Evolutionary conservation across 2,329 filamentous ascomycete species (phyloP).

Genomic region (Apiospora pterosperma): DNA sequence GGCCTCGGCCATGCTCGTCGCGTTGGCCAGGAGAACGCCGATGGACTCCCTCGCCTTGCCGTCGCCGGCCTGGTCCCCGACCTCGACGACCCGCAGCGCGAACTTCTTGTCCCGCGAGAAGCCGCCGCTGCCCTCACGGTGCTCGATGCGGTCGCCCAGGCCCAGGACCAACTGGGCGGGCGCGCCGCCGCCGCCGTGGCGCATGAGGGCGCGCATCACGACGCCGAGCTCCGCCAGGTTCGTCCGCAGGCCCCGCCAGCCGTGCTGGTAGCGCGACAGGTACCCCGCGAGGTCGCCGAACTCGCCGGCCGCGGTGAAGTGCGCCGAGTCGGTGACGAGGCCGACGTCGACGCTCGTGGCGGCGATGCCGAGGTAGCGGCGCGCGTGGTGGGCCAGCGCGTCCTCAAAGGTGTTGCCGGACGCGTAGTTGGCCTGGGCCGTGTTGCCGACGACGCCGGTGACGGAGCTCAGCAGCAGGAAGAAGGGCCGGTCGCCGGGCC

Average conservation of each 20-base stretch:
- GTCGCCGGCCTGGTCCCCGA: background rate
- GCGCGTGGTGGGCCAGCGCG: slow-evolving; percentile 13
- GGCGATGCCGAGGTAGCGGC: background rate
- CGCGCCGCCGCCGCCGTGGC: background rate
- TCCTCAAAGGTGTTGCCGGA: slow-evolving; percentile 28
- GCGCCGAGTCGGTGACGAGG: background rate
- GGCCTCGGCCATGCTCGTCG: background rate
- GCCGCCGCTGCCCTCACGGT: background rate
- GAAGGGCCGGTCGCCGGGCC: background rate
- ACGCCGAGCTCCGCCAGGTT: background rate
- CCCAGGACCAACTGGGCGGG: background rate
- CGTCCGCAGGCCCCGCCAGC: background rate
- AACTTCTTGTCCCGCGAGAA: background rate
- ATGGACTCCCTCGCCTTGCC: background rate
- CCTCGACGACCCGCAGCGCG: background rate
- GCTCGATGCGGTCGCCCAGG: background rate
- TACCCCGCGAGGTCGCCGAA: background rate
- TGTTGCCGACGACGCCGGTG: slow-evolving; percentile 17
- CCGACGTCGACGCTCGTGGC: background rate
- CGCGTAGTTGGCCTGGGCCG: slow-evolving; percentile 25
- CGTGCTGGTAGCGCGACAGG: background rate
- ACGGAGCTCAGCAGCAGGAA: slow-evolving; percentile 14
- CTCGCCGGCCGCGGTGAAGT: background rate
- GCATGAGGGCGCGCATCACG: background rate
- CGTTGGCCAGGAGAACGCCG: background rate